Conservation (phyloP, 2,329 filamentous ascomycete species). For the Pseudogymnoascus sp. region DNA sequence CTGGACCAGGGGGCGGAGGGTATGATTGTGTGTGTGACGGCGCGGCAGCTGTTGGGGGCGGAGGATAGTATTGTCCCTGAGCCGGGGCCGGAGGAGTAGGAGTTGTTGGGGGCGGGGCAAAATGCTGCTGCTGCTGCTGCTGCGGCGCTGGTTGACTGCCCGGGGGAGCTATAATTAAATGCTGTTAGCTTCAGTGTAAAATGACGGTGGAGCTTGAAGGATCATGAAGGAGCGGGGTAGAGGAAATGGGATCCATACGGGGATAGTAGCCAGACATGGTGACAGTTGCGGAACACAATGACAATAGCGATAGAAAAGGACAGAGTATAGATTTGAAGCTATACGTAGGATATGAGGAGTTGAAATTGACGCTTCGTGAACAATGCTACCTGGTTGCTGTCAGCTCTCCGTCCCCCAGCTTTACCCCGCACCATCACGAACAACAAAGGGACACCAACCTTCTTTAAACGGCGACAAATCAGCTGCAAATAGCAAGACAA, state of each 20-base stretch:
- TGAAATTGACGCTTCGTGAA: neutral
- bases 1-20: neutral
- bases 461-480: neutral
- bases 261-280: slow-evolving; percentile 29
- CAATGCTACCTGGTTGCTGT: slow-evolving; percentile 1
- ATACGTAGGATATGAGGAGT: neutral
- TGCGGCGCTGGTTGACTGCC: slow-evolving; percentile 16
- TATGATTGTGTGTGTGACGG: neutral
- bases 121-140: slow-evolving; percentile 21
- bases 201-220: slow-evolving; percentile 6
- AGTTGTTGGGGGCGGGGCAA: slow-evolving; percentile 25
- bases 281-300: slow-evolving; percentile 22
- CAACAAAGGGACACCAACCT: slow-evolving; percentile 1
- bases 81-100: slow-evolving; percentile 24
- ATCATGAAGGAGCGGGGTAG: slow-evolving; percentile 9
- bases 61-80: slow-evolving; percentile 20
- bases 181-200: neutral
- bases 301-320: neutral
- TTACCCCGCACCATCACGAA: neutral
- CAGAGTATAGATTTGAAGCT: slow-evolving; percentile 7
- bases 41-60: slow-evolving; percentile 10
- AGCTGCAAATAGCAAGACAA: neutral
- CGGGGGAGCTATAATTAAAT: slow-evolving; percentile 23
- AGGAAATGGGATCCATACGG: slow-evolving; percentile 22
- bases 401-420: neutral